These are phyloP conservation scores for Apiotrichum gamsii DNA, from an alignment of 1,284 basidiomycete species.

Conservation along the genomic window DNA sequence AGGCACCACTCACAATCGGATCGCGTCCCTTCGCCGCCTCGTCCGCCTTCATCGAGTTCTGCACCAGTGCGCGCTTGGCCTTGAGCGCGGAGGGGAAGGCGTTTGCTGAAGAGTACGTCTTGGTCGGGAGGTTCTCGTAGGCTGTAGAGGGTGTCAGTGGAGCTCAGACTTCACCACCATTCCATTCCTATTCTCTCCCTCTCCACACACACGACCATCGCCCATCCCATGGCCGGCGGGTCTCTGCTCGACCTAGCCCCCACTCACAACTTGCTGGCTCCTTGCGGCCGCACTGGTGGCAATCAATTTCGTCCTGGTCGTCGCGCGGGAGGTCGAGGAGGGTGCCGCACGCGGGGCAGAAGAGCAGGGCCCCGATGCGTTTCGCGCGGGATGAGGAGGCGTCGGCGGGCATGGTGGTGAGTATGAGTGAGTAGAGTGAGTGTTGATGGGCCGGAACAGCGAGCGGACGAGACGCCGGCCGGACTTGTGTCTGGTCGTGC, in stretches of 20 bases:
- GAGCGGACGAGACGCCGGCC: too few species aligned
- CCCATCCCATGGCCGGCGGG: too few species aligned
- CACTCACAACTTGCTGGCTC: constrained; percentile 80
- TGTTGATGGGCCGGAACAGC: too few species aligned
- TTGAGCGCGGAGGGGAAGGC: constrained; percentile 87
- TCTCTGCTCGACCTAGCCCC: too few species aligned
- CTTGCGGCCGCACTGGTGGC: constrained; percentile 78
- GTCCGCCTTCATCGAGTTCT: constrained; percentile 71
- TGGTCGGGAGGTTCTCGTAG: constrained; percentile 86
- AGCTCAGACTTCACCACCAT: too few species aligned
- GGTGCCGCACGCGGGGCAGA: constrained; percentile 88
- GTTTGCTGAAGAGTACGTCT: constrained; percentile 82
- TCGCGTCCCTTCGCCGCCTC: constrained; percentile 67
- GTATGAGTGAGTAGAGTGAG: too few species aligned
- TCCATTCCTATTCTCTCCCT: too few species aligned
- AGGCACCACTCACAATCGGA: constrained; percentile 47
- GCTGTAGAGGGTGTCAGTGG: constrained; percentile 54
- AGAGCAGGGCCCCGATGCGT: constrained; percentile 71
- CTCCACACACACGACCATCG: too few species aligned
- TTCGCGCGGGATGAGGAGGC: constrained; percentile 19
- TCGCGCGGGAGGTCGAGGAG: constrained; percentile 78
- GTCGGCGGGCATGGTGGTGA: constrained; percentile 1
- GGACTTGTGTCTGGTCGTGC: too few species aligned
- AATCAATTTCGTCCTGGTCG: constrained; percentile 67
- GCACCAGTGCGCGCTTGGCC: constrained; percentile 79